Percentiles rank a stretch among this genome's conserved stretches.
phyloP scores from a whole-genome alignment of 371 early-diverging fungal genomes.

The Mortierella sp. region DNA sequence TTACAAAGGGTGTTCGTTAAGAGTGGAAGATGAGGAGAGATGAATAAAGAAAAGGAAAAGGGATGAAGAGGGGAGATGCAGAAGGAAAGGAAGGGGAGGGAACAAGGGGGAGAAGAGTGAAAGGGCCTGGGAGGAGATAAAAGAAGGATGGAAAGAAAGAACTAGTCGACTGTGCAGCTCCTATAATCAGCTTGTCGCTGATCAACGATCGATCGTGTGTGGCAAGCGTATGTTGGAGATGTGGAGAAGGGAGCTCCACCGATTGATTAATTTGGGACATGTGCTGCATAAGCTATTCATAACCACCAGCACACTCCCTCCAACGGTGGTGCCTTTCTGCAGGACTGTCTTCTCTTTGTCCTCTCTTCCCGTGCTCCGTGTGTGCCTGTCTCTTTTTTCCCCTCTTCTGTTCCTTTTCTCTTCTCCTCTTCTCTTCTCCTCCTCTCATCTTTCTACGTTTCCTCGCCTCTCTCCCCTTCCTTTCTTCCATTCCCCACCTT shows the following conservation, averaged over 20 bases:
- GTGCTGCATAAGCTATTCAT: no score
- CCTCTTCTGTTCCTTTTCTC: background rate
- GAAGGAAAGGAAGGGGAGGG: background rate
- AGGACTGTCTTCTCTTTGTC: background rate
- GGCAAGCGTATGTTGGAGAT: no score
- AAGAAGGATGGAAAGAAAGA: background rate
- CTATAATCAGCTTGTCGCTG: no score
- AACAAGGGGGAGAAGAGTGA: background rate
- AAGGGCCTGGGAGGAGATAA: background rate
- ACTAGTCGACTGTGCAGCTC: background rate
- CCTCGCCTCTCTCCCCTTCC: background rate
- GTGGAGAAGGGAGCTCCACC: no score
- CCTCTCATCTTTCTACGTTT: background rate
- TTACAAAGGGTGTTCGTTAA: background rate
- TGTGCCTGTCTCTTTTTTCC: background rate
- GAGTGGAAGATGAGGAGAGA: background rate
- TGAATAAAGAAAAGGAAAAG: background rate
- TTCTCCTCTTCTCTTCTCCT: background rate
- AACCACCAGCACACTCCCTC: no score
- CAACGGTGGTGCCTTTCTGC: no score
- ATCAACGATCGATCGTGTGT: no score
- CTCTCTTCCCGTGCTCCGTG: background rate
- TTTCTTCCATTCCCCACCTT: background rate
- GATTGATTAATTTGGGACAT: no score
- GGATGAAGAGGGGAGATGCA: background rate